A percentile compares a stretch with the other conserved stretches of the same genome.
These are phyloP conservation scores for Acorus calamus DNA, from an alignment of 106 monocot genomes.

Conservation along the genomic window DNA sequence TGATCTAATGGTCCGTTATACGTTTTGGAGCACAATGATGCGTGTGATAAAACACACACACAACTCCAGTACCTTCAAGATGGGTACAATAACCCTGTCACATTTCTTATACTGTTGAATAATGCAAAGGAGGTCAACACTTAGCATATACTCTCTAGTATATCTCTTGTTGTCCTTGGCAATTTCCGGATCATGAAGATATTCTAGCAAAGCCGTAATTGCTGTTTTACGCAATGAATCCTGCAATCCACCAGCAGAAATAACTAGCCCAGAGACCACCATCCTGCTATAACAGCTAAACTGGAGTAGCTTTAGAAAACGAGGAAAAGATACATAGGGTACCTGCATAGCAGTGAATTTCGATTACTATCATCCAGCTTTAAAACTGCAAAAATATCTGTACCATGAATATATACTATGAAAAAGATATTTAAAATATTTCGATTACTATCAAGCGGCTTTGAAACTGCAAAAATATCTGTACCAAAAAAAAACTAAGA, in stretches of 20 bases:
- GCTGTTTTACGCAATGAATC: constrained; percentile 78
- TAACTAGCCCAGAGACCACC: constrained; percentile 85
- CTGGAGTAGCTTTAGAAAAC: constrained; percentile 66
- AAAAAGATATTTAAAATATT: too few species aligned
- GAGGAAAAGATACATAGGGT: constrained; percentile 61
- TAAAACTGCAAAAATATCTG: too few species aligned
- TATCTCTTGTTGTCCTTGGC: constrained; percentile 15
- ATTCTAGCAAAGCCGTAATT: constrained; percentile 49
- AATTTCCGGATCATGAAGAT: constrained; percentile 39
- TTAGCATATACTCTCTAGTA: constrained; percentile 40
- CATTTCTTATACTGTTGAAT: constrained; percentile 59
- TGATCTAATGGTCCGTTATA: too few species aligned
- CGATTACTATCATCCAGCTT: background rate
- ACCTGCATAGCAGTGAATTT: constrained; percentile 29
- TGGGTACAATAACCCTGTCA: constrained; percentile 71
- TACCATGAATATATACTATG: too few species aligned
- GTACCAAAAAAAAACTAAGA: too few species aligned
- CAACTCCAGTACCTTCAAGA: constrained; percentile 54
- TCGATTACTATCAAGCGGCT: too few species aligned
- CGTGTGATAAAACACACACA: too few species aligned
- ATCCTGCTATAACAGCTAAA: constrained; percentile 62
- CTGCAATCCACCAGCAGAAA: constrained; percentile 89
- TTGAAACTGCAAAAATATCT: too few species aligned
- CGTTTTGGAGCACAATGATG: too few species aligned
- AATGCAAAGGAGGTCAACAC: constrained; percentile 78